Evolutionary conservation across 306 rosid genomes (phyloP), one percentile per base, ranked within the genome.

Genomic region (Parietaria judaica): DNA sequence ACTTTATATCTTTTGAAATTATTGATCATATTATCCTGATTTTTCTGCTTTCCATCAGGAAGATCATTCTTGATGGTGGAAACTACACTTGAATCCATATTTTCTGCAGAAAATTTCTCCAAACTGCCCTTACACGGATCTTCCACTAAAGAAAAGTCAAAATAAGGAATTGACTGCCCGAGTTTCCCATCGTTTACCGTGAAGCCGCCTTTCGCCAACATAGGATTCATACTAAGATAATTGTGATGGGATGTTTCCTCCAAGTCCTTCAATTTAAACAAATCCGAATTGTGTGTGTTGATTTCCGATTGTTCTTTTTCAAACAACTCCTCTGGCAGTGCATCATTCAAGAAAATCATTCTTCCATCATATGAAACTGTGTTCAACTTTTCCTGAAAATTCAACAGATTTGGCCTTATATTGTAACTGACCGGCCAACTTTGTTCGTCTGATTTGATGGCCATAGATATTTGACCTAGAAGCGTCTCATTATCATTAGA

Each of bases 61-160:
- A 57, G 68, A 74, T 62, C 72, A 65, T 35, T 77, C 70, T 73
- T 76, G 67, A 39, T 60, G 64, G 63, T 54, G 43, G 48, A 37
- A 68, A 51, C 70, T 63, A 80, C 80, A 67, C 64, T 56, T 54
- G 71, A 51, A 55, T 66, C 79, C 64, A 60, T 41, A 10, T 10
- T 64, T 68, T 71, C 56, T 66, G 62, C 63, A 60, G 75, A 57
- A 51, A 69, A 51, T 67, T 77, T 80, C 71, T 80, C 77, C 48
- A 66, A 52, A 66, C 76, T 74, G 64, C 73, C 95, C 81, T 78
- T 79, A 72, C 76, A 88, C n/a, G 95, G 94, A 72, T 88, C 85
- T 67, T 84, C 84, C 38, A 88, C 86, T 11, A 65, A 52, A 68
- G 88, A 83, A 79, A 92, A 86, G 59, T 92, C 81, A 75, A 86